Conservation (phyloP, 140 eudicot species). For the Ambrosia hybrid region DNA sequence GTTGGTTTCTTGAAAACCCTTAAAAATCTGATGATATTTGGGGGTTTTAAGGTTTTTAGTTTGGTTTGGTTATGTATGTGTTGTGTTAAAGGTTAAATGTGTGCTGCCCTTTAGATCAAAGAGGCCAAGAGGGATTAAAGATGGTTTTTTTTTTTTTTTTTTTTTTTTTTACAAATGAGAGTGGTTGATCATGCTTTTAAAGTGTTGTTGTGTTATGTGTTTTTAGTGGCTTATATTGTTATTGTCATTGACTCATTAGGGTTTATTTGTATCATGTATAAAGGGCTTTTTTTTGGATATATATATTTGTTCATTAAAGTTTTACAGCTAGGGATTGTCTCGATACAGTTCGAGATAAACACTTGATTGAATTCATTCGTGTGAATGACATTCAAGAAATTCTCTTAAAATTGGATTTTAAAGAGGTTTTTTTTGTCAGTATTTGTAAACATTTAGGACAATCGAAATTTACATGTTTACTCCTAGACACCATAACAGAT, state of each 20-base stretch:
- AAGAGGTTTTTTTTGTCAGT: neutral
- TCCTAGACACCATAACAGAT: constrained; percentile 1
- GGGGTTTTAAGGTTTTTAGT: neutral
- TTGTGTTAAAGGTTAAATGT: constrained; percentile 7
- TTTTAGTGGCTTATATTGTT: neutral
- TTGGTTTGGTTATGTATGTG: neutral
- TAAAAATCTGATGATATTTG: constrained; percentile 6
- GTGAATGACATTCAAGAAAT: neutral
- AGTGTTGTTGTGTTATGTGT: neutral
- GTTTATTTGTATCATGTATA: neutral
- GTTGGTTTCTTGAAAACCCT: constrained; percentile 3
- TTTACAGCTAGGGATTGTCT: neutral
- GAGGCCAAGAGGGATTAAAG: constrained; percentile 8
- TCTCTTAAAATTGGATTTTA: neutral
- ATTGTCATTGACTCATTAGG: neutral
- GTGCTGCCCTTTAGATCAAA: constrained; percentile 8
- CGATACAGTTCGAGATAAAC: neutral
- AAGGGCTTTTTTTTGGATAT: neutral
- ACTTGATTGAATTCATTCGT: neutral
- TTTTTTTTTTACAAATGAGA: constrained; percentile 13
- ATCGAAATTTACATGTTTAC: constrained; percentile 5
- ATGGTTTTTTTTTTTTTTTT: neutral
- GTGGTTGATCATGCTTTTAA: neutral
- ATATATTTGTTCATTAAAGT: neutral
- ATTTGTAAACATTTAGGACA: neutral